Conservation (phyloP, 805 yeast genomes). For the Sporopachydermia lactativora region DNA sequence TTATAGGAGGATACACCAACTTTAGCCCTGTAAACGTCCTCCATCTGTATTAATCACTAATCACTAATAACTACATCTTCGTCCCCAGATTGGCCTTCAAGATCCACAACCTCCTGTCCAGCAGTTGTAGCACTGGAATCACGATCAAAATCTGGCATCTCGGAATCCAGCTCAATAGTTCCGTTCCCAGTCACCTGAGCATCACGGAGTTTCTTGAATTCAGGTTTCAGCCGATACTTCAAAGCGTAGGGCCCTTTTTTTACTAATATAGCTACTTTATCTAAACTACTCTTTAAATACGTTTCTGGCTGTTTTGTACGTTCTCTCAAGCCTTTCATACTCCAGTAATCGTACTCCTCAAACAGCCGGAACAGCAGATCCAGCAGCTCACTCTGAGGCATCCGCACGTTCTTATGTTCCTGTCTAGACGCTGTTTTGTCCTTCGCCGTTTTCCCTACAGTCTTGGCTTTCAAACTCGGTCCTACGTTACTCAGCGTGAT, state of each 20-base stretch:
- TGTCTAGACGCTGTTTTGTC: slow-evolving; percentile 14
- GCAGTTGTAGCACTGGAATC: not conserved
- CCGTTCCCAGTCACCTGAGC: not conserved
- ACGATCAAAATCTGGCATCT: not conserved
- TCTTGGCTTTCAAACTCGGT: slow-evolving; percentile 59
- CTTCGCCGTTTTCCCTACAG: slow-evolving; percentile 37
- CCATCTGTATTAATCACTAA: no score
- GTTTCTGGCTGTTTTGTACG: slow-evolving; percentile 90
- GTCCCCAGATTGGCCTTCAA: no score
- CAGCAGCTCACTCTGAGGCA: slow-evolving; percentile 85
- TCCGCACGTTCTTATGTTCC: slow-evolving; percentile 84
- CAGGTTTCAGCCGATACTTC: slow-evolving; percentile 81
- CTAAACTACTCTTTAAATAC: slow-evolving; percentile 81
- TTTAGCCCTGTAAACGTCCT: no score
- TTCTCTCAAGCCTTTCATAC: slow-evolving; percentile 85
- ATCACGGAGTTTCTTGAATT: slow-evolving; percentile 51
- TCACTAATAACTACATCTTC: no score
- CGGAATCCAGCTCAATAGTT: not conserved
- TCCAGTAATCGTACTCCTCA: slow-evolving; percentile 95
- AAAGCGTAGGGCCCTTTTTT: slow-evolving; percentile 94
- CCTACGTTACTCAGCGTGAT: slow-evolving; percentile 79
- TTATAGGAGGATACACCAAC: no score
- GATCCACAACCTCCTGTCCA: not conserved
- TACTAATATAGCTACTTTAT: slow-evolving; percentile 75
- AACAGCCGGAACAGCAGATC: slow-evolving; percentile 79